Conservation (phyloP, 345 rosid genomes). For the Rubroshorea leprosula region DNA sequence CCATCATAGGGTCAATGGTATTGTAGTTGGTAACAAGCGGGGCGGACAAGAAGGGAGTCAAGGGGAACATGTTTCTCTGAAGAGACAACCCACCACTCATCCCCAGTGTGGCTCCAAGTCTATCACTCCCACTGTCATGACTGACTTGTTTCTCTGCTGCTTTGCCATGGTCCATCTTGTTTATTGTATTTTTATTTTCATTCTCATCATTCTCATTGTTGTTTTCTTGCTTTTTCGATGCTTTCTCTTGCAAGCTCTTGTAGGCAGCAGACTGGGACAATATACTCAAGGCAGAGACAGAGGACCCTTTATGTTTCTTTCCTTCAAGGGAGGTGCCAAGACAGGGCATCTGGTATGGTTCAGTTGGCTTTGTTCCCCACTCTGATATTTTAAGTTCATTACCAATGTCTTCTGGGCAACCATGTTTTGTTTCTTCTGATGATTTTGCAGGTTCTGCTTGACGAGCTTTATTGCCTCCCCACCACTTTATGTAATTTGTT, state of each 20-base stretch:
- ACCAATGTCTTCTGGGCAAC: constrained; percentile 50
- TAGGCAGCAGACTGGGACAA: constrained; percentile 77
- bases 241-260: constrained; percentile 84
- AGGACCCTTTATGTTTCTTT: constrained; percentile 44
- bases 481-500: constrained; percentile 85
- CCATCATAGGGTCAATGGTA: constrained; percentile 58
- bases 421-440: constrained; percentile 54
- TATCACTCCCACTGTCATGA: constrained; percentile 41
- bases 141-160: constrained; percentile 57
- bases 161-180: constrained; percentile 74
- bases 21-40: constrained; percentile 83
- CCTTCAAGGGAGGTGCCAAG: constrained; percentile 47
- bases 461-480: constrained; percentile 72
- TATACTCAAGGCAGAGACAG: constrained; percentile 66
- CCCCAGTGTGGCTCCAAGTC: constrained; percentile 56
- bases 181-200: constrained; percentile 62
- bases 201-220: constrained; percentile 65
- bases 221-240: constrained; percentile 52
- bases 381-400: constrained; percentile 76
- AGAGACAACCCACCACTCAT: constrained; percentile 56
- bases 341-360: constrained; percentile 85
- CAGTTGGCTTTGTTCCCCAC: constrained; percentile 56
- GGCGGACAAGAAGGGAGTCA: constrained; percentile 76
- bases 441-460: constrained; percentile 64
- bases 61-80: constrained; percentile 69